A percentile compares a stretch with the other conserved stretches of the same genome.
phyloP scores from a whole-genome alignment of 2,329 filamentous ascomycete species.

The Colletotrichum brevisporum region DNA sequence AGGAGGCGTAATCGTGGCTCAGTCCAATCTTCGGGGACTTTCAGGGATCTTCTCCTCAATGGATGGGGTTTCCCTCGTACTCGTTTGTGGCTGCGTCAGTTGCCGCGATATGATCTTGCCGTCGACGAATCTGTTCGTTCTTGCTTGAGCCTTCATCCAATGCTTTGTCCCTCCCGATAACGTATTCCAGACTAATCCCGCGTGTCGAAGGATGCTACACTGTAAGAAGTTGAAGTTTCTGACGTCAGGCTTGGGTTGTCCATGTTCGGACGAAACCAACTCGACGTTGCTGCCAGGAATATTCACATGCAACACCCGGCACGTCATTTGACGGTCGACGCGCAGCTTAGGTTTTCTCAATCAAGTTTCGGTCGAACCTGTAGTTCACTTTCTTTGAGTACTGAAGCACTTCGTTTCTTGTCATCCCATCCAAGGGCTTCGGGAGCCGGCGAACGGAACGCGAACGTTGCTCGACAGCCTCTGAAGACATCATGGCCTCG shows the following conservation, averaged over 20 bases:
- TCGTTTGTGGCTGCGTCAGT: background rate
- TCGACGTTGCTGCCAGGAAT: background rate
- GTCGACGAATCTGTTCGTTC: background rate
- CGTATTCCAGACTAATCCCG: no score
- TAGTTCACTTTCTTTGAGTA: no score
- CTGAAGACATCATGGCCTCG: background rate
- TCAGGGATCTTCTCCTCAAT: background rate
- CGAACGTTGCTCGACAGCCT: no score
- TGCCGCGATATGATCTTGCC: background rate
- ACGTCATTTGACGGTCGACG: background rate
- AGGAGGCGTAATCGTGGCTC: background rate
- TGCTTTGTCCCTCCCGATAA: no score
- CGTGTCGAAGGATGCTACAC: no score
- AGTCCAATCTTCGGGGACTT: background rate
- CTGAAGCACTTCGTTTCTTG: no score
- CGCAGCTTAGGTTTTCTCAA: background rate
- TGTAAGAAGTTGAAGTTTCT: background rate
- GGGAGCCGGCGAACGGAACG: no score
- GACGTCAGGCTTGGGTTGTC: background rate
- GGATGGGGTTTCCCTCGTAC: background rate
- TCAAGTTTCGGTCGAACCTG: background rate
- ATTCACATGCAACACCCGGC: background rate
- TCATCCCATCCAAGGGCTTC: no score
- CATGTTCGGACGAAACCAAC: background rate
- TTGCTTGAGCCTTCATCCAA: background rate